phyloP scores from a whole-genome alignment of 164 flowering plant genomes.

The Stephania yunnanensis region DNA sequence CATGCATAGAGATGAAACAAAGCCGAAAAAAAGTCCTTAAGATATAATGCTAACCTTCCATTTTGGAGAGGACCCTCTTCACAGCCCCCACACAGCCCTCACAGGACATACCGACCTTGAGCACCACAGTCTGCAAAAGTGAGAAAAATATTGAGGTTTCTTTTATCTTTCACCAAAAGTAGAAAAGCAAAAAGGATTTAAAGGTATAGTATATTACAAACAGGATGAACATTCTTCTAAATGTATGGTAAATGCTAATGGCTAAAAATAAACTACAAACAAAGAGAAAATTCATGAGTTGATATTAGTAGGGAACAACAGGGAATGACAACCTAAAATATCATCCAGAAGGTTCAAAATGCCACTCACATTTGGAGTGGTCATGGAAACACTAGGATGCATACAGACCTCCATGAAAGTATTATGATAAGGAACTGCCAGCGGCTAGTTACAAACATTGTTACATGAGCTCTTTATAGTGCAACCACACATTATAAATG shows the following conservation, averaged over 20 bases:
- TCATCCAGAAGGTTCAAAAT: background rate
- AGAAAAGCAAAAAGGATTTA: background rate
- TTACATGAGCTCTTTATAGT: background rate
- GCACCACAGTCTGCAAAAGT: constrained; percentile 76
- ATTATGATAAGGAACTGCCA: background rate
- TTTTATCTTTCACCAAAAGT: background rate
- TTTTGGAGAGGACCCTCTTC: constrained; percentile 76
- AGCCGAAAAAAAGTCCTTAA: too few relatives aligned
- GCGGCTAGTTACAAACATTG: background rate
- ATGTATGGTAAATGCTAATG: background rate
- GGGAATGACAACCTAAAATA: background rate
- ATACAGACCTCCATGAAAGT: background rate
- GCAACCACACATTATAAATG: background rate
- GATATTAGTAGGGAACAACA: background rate
- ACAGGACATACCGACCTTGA: constrained; percentile 91
- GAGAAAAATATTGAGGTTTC: background rate
- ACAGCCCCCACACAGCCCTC: constrained; percentile 91
- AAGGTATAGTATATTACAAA: background rate
- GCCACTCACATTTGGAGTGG: background rate
- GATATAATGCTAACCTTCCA: constrained; percentile 54
- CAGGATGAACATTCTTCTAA: background rate
- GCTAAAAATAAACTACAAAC: background rate
- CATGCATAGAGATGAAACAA: too few relatives aligned
- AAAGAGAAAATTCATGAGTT: background rate
- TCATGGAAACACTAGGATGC: background rate